Evolutionary conservation across 2,329 filamentous ascomycete species (phyloP).

Genomic region (Lasiodiplodia gonubiensis): DNA sequence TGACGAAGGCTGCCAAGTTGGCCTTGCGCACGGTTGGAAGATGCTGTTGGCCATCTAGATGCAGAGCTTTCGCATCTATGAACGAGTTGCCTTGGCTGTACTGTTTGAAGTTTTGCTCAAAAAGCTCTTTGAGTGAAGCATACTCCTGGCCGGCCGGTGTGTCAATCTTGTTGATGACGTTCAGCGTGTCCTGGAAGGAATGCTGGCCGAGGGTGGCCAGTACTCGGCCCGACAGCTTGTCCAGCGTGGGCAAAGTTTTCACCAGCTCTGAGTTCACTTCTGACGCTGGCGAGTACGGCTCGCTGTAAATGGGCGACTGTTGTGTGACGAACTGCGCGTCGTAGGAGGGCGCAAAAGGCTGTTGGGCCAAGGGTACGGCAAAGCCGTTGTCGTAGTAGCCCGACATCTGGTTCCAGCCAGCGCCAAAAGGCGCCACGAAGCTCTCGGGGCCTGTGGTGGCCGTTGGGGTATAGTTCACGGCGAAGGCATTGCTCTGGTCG

Average conservation of each 20-base stretch:
- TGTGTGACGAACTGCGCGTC: conserved; percentile 19
- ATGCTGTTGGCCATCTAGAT: conserved; percentile 55
- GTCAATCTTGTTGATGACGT: conserved; percentile 61
- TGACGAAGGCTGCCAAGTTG: conserved; percentile 69
- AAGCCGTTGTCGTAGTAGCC: conserved; percentile 24
- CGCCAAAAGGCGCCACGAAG: conserved; percentile 20
- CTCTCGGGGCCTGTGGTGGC: conserved; percentile 13
- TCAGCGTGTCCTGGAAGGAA: conserved; percentile 61
- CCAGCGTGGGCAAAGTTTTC: conserved; percentile 15
- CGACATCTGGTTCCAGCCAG: conserved; percentile 21
- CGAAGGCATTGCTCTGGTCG: conserved; percentile 26
- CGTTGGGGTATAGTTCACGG: conserved; percentile 24
- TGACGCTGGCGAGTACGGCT: conserved; percentile 18
- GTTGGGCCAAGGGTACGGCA: conserved; percentile 13
- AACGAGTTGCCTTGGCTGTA: conserved; percentile 64
- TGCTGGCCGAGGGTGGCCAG: conserved; percentile 63
- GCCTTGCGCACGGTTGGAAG: conserved; percentile 59
- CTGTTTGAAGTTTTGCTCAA: conserved; percentile 65
- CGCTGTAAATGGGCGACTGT: conserved; percentile 26
- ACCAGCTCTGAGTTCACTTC: conserved; percentile 6
- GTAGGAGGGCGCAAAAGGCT: conserved; percentile 21
- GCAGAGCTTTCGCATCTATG: conserved; percentile 60
- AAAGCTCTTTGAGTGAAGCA: conserved; percentile 64
- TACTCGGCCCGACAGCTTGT: conserved; percentile 61
- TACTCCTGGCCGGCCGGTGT: conserved; percentile 67